phyloP scores from a whole-genome alignment of 2,329 filamentous ascomycete species.

The Exophiala sp. region DNA sequence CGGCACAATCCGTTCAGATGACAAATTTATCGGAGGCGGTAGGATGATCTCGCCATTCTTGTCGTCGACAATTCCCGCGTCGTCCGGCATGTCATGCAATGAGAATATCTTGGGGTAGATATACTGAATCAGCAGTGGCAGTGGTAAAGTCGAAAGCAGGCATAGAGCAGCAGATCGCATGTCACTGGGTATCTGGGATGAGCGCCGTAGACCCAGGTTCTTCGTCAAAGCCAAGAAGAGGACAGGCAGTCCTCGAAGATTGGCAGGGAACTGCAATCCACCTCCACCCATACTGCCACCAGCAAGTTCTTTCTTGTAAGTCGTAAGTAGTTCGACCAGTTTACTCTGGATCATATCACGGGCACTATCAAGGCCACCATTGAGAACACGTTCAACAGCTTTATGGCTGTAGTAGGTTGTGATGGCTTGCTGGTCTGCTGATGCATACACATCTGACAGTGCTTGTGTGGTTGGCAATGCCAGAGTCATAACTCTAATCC shows the following conservation, averaged over 20 bases:
- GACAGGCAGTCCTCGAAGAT: slow-evolving; percentile 81
- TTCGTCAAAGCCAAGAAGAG: slow-evolving; percentile 94
- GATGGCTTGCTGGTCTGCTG: slow-evolving; percentile 89
- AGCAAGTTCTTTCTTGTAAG: slow-evolving; percentile 93
- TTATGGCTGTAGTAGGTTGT: slow-evolving; percentile 96
- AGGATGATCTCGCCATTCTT: slow-evolving; percentile 85
- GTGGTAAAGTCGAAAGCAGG: slow-evolving; percentile 69
- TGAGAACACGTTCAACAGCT: slow-evolving; percentile 84
- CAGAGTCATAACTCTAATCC: slow-evolving; percentile 90
- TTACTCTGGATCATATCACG: slow-evolving; percentile 88
- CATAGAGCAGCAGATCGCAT: slow-evolving; percentile 89
- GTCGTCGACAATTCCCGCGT: slow-evolving; percentile 78
- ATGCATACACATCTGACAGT: slow-evolving; percentile 87
- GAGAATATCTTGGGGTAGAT: slow-evolving; percentile 69
- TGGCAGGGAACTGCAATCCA: slow-evolving; percentile 89
- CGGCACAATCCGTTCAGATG: slow-evolving; percentile 79
- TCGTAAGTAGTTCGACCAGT: slow-evolving; percentile 85
- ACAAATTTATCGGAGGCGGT: slow-evolving; percentile 78
- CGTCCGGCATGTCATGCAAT: slow-evolving; percentile 91
- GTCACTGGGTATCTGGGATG: slow-evolving; percentile 88
- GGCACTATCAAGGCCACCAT: slow-evolving; percentile 82
- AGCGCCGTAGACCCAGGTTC: slow-evolving; percentile 90
- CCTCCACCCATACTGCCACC: slow-evolving; percentile 92
- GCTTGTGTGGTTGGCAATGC: slow-evolving; percentile 89
- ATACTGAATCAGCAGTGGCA: slow-evolving; percentile 26